phyloP scores from a whole-genome alignment of 148 eudicot genomes.

The Amaranthus cruentus region DNA sequence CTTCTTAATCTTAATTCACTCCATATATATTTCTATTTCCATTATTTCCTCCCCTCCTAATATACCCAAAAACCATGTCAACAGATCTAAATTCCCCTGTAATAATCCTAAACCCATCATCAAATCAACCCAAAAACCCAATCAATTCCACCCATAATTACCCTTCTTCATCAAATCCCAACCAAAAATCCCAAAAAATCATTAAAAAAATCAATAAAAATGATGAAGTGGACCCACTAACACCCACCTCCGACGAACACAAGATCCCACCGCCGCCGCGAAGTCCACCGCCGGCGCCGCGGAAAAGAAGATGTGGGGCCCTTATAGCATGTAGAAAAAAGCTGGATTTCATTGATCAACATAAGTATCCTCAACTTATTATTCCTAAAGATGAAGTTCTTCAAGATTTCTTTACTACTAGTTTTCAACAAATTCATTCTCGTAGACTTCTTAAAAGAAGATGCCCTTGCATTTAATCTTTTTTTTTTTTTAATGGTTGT shows the following conservation, averaged over 20 bases:
- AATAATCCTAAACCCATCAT: no score
- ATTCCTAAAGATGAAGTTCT: conserved; percentile 22
- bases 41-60: background rate
- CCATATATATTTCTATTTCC: background rate
- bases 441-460: conserved; percentile 18
- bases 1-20: background rate
- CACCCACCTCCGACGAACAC: conserved; percentile 23
- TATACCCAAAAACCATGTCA: background rate
- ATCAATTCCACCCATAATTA: background rate
- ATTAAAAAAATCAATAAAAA: background rate
- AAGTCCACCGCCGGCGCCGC: conserved; percentile 30
- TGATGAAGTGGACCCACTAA: conserved; percentile 3
- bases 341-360: conserved; percentile 17
- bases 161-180: no score
- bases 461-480: conserved; percentile 14
- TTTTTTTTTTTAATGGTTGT: background rate
- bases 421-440: conserved; percentile 25
- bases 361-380: background rate
- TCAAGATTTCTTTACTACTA: conserved; percentile 23
- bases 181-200: background rate
- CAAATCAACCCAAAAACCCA: background rate
- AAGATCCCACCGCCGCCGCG: conserved; percentile 21
- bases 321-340: conserved; percentile 22
- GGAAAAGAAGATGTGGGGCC: conserved; percentile 20
- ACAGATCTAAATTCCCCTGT: background rate